Percentiles rank a stretch among this genome's conserved stretches.
Conservation (phyloP, 164 flowering plant species). For the Chimonanthus salicifolius region DNA sequence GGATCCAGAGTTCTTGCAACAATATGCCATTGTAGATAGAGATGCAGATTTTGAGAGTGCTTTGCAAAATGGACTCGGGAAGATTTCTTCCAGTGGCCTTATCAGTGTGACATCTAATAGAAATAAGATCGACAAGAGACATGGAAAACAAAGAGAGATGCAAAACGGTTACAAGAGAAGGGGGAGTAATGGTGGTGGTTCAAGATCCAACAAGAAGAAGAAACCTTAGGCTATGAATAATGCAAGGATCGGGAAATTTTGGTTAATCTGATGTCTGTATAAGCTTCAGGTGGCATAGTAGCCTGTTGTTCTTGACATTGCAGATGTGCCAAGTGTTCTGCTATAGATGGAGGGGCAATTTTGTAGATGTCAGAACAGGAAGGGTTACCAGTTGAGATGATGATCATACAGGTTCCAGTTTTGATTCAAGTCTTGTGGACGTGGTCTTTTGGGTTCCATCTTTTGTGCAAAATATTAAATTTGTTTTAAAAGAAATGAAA, state of each 20-base stretch:
- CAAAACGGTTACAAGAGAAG: slow-evolving; percentile 44
- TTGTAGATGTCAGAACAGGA: too few relatives aligned
- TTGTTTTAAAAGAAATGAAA: too few relatives aligned
- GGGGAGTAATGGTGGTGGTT: slow-evolving; percentile 31
- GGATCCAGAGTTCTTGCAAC: slow-evolving; percentile 55
- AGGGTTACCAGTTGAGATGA: too few relatives aligned
- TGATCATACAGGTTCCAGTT: too few relatives aligned
- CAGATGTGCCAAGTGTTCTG: too few relatives aligned
- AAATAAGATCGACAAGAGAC: slow-evolving; percentile 34
- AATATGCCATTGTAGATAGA: slow-evolving; percentile 61
- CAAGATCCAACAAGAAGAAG: slow-evolving; percentile 55
- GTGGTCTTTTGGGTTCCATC: too few relatives aligned
- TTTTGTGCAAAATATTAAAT: too few relatives aligned
- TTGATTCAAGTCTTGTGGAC: too few relatives aligned
- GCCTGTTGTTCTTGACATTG: background rate
- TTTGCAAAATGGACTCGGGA: slow-evolving; percentile 48
- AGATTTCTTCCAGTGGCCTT: slow-evolving; percentile 51
- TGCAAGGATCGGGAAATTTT: background rate
- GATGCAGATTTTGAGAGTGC: slow-evolving; percentile 73
- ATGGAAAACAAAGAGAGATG: slow-evolving; percentile 30
- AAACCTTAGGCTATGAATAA: slow-evolving; percentile 20
- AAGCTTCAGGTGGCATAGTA: background rate
- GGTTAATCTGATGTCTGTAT: background rate
- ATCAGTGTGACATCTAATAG: slow-evolving; percentile 65
- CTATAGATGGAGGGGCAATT: too few relatives aligned